Conservation (phyloP, 495 filamentous ascomycete genomes). For the Lasiosphaeriaceae sp. region DNA sequence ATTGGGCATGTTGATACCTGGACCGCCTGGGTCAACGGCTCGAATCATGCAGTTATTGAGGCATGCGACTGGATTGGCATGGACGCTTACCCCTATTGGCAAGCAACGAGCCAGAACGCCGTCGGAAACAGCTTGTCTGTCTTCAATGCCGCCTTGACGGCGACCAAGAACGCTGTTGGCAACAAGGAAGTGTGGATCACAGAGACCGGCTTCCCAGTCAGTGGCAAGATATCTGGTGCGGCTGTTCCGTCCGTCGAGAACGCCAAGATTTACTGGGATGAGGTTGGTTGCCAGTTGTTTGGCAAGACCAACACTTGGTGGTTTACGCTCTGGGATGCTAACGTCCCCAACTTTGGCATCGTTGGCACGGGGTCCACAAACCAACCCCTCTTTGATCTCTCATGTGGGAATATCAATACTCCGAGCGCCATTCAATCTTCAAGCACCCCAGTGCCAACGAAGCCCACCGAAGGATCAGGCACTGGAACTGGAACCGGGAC, state of each 20-base stretch:
- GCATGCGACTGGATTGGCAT: constrained; percentile 73
- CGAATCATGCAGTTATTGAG: constrained; percentile 67
- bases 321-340: constrained; percentile 34
- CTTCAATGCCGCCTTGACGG: constrained; percentile 59
- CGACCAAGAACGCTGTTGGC: constrained; percentile 53
- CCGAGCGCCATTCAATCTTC: too few relatives aligned
- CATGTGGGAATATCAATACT: too few relatives aligned
- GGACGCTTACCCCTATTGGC: constrained; percentile 72
- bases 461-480: too few relatives aligned
- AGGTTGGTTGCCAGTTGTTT: constrained; percentile 70
- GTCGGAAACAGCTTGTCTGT: constrained; percentile 57
- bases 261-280: constrained; percentile 74
- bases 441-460: too few relatives aligned
- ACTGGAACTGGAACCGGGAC: too few relatives aligned
- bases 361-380: too few relatives aligned
- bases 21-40: constrained; percentile 74
- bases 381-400: too few relatives aligned
- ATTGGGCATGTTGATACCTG: constrained; percentile 93
- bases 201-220: constrained; percentile 84
- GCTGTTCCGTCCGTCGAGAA: constrained; percentile 64
- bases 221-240: constrained; percentile 54
- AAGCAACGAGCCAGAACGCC: constrained; percentile 60
- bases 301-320: constrained; percentile 69
- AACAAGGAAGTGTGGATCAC: constrained; percentile 82
- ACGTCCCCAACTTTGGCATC: too few relatives aligned